phyloP scores from a whole-genome alignment of 768 basidiomycete genomes.

The Lactarius psammicola region DNA sequence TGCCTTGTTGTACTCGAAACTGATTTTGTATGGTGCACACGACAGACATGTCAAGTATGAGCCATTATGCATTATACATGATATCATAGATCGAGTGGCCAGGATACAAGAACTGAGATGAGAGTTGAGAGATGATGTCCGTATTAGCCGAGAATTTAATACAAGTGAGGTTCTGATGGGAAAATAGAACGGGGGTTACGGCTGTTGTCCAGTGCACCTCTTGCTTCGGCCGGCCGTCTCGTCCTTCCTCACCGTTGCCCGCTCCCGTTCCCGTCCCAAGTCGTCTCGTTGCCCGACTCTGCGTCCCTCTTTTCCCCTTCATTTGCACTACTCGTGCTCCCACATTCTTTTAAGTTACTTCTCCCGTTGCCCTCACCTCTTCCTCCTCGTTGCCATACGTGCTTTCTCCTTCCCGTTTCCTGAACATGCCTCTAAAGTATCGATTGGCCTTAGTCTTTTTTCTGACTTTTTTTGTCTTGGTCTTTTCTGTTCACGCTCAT shows the following conservation, averaged over 20 bases:
- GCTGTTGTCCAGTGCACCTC: background rate
- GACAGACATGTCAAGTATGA: background rate
- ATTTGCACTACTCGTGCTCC: slow-evolving; percentile 17
- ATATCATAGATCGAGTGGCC: background rate
- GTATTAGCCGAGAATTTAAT: background rate
- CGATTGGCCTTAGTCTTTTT: slow-evolving; percentile 10
- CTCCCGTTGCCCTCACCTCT: background rate
- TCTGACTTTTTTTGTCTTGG: slow-evolving; percentile 12
- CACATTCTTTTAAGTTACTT: slow-evolving; percentile 21
- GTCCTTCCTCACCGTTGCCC: background rate
- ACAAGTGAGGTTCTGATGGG: background rate
- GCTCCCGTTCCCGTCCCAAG: too few relatives aligned
- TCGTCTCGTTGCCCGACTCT: background rate
- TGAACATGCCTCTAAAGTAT: slow-evolving; percentile 1
- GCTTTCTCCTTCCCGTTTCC: background rate
- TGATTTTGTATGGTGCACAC: background rate
- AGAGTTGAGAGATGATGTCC: background rate
- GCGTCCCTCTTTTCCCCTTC: background rate
- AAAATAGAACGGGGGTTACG: background rate
- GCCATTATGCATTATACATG: background rate
- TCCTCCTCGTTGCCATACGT: background rate
- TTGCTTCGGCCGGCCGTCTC: background rate
- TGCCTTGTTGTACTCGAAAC: slow-evolving; percentile 1
- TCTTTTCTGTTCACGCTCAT: slow-evolving; percentile 9
- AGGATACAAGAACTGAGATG: too few relatives aligned